These are phyloP conservation scores for Kluyveromyces sp. DNA, from an alignment of 1,139 yeast genomes.

Conservation along the genomic window DNA sequence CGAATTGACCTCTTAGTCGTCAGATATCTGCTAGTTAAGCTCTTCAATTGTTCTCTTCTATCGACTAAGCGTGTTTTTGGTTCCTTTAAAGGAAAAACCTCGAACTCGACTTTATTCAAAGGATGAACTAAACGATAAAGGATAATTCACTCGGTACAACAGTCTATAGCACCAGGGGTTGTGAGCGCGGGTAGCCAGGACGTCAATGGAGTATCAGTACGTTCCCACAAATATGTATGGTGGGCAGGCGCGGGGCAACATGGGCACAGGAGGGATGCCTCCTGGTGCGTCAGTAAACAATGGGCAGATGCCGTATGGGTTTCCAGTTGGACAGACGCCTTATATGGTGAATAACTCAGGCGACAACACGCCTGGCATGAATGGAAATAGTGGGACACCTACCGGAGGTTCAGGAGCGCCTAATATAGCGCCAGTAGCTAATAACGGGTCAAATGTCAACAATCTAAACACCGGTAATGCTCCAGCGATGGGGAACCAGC, in stretches of 20 bases:
- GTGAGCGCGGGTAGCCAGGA: neutral
- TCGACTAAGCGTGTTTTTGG: neutral
- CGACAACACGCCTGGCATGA: neutral
- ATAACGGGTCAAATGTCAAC: neutral
- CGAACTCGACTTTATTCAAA: no score
- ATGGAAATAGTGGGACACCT: neutral
- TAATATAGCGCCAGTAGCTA: neutral
- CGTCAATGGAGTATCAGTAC: slow-evolving; percentile 6
- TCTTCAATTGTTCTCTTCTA: neutral
- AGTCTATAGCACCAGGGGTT: no score
- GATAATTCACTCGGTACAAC: no score
- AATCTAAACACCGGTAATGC: neutral
- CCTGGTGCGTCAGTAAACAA: neutral
- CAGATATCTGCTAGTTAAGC: neutral
- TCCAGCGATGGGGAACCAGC: neutral
- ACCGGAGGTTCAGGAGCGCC: neutral
- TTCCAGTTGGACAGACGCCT: neutral
- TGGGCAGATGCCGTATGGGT: slow-evolving; percentile 4
- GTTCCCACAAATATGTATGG: slow-evolving; percentile 2
- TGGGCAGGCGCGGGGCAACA: slow-evolving; percentile 4
- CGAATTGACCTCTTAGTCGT: neutral
- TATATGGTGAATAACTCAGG: slow-evolving; percentile 1
- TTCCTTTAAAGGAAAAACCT: neutral
- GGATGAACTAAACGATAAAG: no score
- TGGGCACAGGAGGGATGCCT: neutral